These are phyloP conservation scores for Liriodendron chinense DNA, from an alignment of 164 flowering plant species.

Conservation along the genomic window DNA sequence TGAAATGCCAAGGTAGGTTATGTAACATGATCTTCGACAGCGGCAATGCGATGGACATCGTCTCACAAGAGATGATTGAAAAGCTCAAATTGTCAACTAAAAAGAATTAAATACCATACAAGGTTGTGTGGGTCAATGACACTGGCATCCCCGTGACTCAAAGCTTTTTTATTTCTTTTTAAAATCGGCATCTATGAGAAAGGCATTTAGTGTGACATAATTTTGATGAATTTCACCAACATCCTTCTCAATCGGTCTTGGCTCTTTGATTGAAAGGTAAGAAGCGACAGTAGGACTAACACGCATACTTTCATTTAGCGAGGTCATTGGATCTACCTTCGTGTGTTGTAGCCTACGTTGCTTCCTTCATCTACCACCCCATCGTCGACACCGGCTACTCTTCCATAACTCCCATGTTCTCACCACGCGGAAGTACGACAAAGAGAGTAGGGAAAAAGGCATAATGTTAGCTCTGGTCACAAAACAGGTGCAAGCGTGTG, in stretches of 20 bases:
- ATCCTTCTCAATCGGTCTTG: background rate
- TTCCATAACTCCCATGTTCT: background rate
- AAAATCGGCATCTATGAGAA: background rate
- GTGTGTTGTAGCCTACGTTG: background rate
- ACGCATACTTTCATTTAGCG: background rate
- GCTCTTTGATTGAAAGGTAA: background rate
- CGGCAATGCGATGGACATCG: no score
- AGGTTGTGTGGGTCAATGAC: no score
- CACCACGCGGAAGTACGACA: background rate
- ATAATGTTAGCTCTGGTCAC: background rate
- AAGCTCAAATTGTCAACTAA: no score
- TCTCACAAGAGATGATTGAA: no score
- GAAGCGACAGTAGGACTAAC: background rate
- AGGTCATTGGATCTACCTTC: background rate
- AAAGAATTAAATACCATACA: no score
- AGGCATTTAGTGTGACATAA: background rate
- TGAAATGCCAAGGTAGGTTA: no score
- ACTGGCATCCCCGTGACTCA: background rate
- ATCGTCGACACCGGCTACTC: background rate
- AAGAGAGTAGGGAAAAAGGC: background rate
- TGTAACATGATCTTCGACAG: no score
- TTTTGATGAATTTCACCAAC: background rate
- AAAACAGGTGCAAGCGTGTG: background rate
- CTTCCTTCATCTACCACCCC: background rate
- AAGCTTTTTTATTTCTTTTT: background rate